These are phyloP conservation scores for Magnolia changhungtana DNA, from an alignment of 164 flowering plant genomes.

Conservation along the genomic window DNA sequence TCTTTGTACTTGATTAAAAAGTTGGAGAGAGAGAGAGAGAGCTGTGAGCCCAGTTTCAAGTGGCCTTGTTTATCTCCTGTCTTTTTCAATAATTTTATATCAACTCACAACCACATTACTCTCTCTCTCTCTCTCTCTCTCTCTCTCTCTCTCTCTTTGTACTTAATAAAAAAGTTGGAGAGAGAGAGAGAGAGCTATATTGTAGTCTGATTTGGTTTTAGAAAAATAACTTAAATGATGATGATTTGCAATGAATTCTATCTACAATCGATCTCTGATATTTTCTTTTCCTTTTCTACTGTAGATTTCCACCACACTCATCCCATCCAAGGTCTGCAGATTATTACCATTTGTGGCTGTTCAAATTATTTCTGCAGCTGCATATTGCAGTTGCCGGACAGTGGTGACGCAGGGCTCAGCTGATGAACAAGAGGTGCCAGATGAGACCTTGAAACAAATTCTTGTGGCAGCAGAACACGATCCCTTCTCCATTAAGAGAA, in stretches of 20 bases:
- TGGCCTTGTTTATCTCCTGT: no score
- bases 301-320: conserved; percentile 29
- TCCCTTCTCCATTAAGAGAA: conserved; percentile 26
- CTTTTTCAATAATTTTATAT: no score
- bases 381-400: conserved; percentile 16
- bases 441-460: conserved; percentile 32
- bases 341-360: conserved; percentile 19
- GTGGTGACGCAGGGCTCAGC: conserved; percentile 32
- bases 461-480: conserved; percentile 34
- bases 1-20: no score
- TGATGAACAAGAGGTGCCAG: conserved; percentile 28
- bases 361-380: conserved; percentile 10
- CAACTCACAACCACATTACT: no score
- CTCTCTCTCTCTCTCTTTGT: no score
- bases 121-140: no score
- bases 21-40: no score
- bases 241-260: background rate
- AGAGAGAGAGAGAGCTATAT: no score
- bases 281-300: conserved; percentile 3
- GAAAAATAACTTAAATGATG: background rate
- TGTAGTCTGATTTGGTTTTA: background rate
- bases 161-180: no score
- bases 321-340: conserved; percentile 17
- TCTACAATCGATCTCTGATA: background rate
- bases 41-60: no score